Evolutionary conservation across 2,329 filamentous ascomycete genomes (phyloP).

Genomic region (Scleromitrula shiraiana): DNA sequence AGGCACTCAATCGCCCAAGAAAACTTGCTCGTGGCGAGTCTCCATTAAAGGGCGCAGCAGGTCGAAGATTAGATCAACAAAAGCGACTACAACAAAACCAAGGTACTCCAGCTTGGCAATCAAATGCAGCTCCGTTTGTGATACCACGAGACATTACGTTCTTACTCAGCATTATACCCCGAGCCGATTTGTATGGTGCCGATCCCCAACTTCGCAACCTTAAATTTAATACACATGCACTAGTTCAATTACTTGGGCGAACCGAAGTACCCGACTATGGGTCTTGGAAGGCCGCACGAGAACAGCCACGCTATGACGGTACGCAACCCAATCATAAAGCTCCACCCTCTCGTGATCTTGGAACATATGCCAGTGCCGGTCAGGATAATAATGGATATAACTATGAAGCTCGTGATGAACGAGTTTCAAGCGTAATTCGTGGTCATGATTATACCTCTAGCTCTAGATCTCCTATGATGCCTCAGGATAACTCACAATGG

Average conservation of each 20-base stretch:
- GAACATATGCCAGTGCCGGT: neutral
- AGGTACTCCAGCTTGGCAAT: conserved; percentile 30
- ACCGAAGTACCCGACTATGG: conserved; percentile 56
- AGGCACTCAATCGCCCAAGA: conserved; percentile 65
- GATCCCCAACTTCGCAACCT: conserved; percentile 28
- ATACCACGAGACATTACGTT: conserved; percentile 61
- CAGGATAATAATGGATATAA: conserved; percentile 6
- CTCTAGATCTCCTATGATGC: conserved; percentile 1
- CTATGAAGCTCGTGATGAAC: conserved; percentile 3
- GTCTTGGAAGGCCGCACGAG: conserved; percentile 42
- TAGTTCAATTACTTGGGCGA: conserved; percentile 66
- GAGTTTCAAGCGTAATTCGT: conserved; percentile 12
- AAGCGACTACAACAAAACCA: conserved; percentile 49
- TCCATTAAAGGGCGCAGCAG: conserved; percentile 83
- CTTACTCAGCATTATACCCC: conserved; percentile 55
- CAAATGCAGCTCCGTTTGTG: conserved; percentile 40
- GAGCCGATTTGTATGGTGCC: conserved; percentile 59
- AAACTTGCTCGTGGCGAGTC: conserved; percentile 87
- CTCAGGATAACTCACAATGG: conserved; percentile 5
- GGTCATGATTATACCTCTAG: conserved; percentile 8
- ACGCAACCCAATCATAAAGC: conserved; percentile 14
- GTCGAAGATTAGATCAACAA: conserved; percentile 69
- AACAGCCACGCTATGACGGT: conserved; percentile 26
- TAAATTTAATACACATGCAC: conserved; percentile 59
- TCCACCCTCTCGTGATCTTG: conserved; percentile 1